A percentile compares a stretch with the other conserved stretches of the same genome.
These are phyloP conservation scores for Fusarium sp. DNA, from an alignment of 2,329 filamentous ascomycete genomes.

Conservation along the genomic window DNA sequence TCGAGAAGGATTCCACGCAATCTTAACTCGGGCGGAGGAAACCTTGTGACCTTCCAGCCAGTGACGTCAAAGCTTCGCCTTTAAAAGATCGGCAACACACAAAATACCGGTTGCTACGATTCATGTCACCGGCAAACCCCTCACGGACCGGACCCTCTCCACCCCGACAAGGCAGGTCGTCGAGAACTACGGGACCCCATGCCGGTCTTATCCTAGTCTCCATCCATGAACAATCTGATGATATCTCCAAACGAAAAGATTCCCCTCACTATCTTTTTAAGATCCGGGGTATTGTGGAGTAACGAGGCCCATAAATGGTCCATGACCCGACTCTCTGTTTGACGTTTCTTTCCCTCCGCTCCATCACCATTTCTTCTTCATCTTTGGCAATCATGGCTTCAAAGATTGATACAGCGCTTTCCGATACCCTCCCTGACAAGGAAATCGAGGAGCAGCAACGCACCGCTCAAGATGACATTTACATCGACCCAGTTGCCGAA, in stretches of 20 bases:
- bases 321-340: not conserved
- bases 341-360: not conserved
- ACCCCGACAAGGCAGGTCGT: conserved; percentile 19
- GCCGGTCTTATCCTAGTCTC: conserved; percentile 4
- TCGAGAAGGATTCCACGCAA: not conserved
- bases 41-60: not conserved
- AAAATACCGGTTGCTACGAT: conserved; percentile 21
- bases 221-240: not conserved
- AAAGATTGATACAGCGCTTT: conserved; percentile 7
- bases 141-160: conserved; percentile 21
- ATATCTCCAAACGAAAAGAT: conserved; percentile 12
- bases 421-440: conserved; percentile 18
- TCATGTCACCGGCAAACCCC: conserved; percentile 32
- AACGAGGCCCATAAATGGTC: conserved; percentile 33
- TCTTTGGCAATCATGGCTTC: conserved; percentile 24
- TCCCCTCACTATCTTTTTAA: conserved; percentile 4
- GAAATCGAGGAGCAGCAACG: conserved; percentile 37
- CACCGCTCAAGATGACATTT: conserved; percentile 31
- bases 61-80: not conserved
- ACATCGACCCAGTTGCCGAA: conserved; percentile 47
- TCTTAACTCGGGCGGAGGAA: not conserved
- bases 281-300: conserved; percentile 39
- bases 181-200: conserved; percentile 2
- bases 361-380: not conserved
- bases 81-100: conserved; percentile 7